Evolutionary conservation across 768 basidiomycete genomes (phyloP), one percentile per base, ranked within the genome.

Genomic region (Exidia glandulosa): DNA sequence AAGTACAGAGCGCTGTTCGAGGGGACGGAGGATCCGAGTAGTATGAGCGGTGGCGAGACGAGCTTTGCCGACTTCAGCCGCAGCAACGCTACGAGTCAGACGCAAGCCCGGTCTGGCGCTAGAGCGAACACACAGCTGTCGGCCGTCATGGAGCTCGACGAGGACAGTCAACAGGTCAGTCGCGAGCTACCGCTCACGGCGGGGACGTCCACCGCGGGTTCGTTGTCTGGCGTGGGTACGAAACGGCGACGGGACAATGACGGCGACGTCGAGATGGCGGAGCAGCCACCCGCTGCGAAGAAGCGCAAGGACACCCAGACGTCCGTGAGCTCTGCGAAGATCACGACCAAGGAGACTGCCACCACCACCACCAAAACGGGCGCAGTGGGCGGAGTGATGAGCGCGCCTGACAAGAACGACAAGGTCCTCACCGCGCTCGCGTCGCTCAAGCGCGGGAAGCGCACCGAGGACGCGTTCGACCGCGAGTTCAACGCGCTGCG

Each of bases 401-500:
- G 79, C 3, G 75, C 80, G 64, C 82, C 79, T 1, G 88, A 90
- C 66, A 82, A 74, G n/a, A 88, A 90, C 63, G 74, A 73, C 1
- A 80, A 77, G 0, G 89, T 90, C 67, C 73, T 90, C 31, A 85
- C 82, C 61, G 88, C 88, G 0, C 74, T 90, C 30, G 86, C 88
- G 9, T 86, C 86, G 1, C 85, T 75, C 25, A 89, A 87, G 66
- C 77, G 78, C 23, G 85, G 83, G 1, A 87, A 85, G 74, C 84
- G 79, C 66, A 63, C 71, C 2, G 87, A 87, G 66, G 85, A 88
- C 65, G 75, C 76, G 3, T 88, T 88, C 61, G 88, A 91, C 71
- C 78, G 85, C 19, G 88, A 90, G 60, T 91, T 91, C 66, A 88
- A 89, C 67, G 81, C 85, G 48, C 73, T 90, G 59, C 83, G 81